These are phyloP conservation scores for Hymenoscyphus fructigenus DNA, from an alignment of 2,329 filamentous ascomycete genomes.

Conservation along the genomic window DNA sequence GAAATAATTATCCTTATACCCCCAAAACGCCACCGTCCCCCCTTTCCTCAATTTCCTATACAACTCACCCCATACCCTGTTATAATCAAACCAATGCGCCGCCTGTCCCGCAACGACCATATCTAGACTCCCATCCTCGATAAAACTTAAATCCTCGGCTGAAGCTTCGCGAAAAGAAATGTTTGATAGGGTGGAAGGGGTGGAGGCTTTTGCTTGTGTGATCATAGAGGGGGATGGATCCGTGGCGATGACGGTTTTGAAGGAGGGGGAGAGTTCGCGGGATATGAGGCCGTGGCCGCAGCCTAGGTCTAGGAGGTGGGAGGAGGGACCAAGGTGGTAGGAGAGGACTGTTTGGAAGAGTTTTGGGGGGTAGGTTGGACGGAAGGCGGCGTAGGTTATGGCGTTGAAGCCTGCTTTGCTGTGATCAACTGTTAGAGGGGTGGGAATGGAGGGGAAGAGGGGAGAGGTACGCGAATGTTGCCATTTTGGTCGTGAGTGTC, in stretches of 20 bases:
- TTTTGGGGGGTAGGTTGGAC: conserved; percentile 56
- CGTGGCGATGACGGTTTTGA: conserved; percentile 50
- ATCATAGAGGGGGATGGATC: conserved; percentile 61
- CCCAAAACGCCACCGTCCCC: conserved; percentile 64
- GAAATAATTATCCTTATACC: conserved; percentile 64
- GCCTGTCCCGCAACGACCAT: conserved; percentile 53
- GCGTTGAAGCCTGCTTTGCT: conserved; percentile 58
- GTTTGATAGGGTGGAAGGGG: conserved; percentile 38
- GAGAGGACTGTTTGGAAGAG: conserved; percentile 54
- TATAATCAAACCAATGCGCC: conserved; percentile 66
- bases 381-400: conserved; percentile 57
- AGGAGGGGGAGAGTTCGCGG: conserved; percentile 52
- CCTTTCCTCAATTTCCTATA: conserved; percentile 51
- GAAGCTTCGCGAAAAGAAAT: conserved; percentile 50
- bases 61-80: conserved; percentile 54
- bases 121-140: conserved; percentile 52
- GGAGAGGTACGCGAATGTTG: conserved; percentile 48
- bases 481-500: conserved; percentile 40
- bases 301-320: conserved; percentile 56
- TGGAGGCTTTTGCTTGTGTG: conserved; percentile 46
- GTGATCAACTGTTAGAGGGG: conserved; percentile 8
- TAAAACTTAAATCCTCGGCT: conserved; percentile 54
- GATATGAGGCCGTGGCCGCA: conserved; percentile 61
- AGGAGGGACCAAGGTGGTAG: conserved; percentile 48
- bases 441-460: conserved; percentile 12